A percentile compares a stretch with the other conserved stretches of the same genome.
These are phyloP conservation scores for Candida qinlingensis DNA, from an alignment of 805 yeast genomes.

Conservation along the genomic window DNA sequence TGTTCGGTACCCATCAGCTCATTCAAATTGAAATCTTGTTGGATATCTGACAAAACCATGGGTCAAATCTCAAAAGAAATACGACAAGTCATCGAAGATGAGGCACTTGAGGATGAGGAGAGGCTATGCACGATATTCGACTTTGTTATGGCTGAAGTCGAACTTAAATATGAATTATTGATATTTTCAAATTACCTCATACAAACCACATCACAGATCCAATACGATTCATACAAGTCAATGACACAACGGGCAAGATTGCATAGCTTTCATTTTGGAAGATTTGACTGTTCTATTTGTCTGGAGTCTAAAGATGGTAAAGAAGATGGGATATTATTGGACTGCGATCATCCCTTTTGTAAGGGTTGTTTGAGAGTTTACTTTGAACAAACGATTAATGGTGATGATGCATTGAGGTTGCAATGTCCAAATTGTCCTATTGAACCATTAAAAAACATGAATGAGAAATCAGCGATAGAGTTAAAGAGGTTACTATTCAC, in stretches of 20 bases:
- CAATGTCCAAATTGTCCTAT: slow-evolving; percentile 52
- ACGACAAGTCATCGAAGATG: background rate
- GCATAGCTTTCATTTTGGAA: slow-evolving; percentile 28
- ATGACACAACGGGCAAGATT: slow-evolving; percentile 23
- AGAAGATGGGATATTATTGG: slow-evolving; percentile 26
- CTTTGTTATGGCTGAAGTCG: slow-evolving; percentile 26
- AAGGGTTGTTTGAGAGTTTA: slow-evolving; percentile 39
- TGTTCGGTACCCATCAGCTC: slow-evolving; percentile 30
- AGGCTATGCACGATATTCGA: slow-evolving; percentile 39
- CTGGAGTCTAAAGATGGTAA: slow-evolving; percentile 43
- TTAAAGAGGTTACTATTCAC: slow-evolving; percentile 36
- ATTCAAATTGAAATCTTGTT: slow-evolving; percentile 24
- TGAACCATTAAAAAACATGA: slow-evolving; percentile 16
- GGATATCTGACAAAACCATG: slow-evolving; percentile 23
- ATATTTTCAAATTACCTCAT: slow-evolving; percentile 12
- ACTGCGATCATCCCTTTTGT: slow-evolving; percentile 49
- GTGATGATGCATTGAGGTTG: slow-evolving; percentile 45
- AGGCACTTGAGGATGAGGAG: slow-evolving; percentile 29
- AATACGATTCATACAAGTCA: slow-evolving; percentile 11
- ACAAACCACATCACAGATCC: slow-evolving; percentile 2
- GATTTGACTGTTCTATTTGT: slow-evolving; percentile 54
- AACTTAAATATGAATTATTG: background rate
- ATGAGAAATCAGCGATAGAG: slow-evolving; percentile 22
- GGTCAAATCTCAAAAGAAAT: background rate
- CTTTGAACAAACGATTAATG: slow-evolving; percentile 34